phyloP scores from a whole-genome alignment of 495 filamentous ascomycete genomes.

The Rhizodiscina lignyota region DNA sequence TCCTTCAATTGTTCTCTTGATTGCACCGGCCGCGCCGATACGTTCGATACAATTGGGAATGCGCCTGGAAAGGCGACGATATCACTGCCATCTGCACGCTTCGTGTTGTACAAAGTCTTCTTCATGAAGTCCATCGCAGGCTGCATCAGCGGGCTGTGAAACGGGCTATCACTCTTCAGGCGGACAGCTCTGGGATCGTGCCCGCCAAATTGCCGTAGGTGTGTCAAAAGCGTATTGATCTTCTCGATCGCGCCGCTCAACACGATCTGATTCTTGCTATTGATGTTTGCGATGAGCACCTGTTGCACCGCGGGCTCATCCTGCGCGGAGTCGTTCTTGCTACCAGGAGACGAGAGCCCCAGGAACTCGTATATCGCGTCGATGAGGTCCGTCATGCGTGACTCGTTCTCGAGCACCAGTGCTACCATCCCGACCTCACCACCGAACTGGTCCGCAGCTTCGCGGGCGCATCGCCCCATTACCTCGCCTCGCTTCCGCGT shows the following conservation, averaged over 20 bases:
- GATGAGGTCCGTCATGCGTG: conserved; percentile 50
- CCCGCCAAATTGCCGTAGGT: conserved; percentile 80
- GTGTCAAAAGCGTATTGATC: conserved; percentile 72
- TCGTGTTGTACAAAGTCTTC: conserved; percentile 34
- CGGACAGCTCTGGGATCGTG: conserved; percentile 82
- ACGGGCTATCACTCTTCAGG: conserved; percentile 79
- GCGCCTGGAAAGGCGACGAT: conserved; percentile 52
- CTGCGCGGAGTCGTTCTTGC: conserved; percentile 47
- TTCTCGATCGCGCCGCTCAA: conserved; percentile 72
- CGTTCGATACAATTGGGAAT: conserved; percentile 72
- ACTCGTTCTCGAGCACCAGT: conserved; percentile 59
- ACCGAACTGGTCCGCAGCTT: conserved; percentile 42
- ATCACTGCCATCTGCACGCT: conserved; percentile 28
- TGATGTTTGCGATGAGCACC: conserved; percentile 87
- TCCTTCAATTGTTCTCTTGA: conserved; percentile 57
- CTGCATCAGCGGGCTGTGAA: conserved; percentile 85
- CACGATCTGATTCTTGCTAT: conserved; percentile 91
- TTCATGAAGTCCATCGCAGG: conserved; percentile 62
- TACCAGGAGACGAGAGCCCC: conserved; percentile 42
- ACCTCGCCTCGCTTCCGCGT: conserved; percentile 65
- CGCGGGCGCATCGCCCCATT: conserved; percentile 61
- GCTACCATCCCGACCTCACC: conserved; percentile 86
- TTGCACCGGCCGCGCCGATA: conserved; percentile 61
- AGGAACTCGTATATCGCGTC: conserved; percentile 66
- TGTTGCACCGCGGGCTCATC: conserved; percentile 61